Evolutionary conservation across 1,284 basidiomycete species (phyloP), one percentile per base, ranked within the genome.

Genomic region (Ceratobasidium sp.): DNA sequence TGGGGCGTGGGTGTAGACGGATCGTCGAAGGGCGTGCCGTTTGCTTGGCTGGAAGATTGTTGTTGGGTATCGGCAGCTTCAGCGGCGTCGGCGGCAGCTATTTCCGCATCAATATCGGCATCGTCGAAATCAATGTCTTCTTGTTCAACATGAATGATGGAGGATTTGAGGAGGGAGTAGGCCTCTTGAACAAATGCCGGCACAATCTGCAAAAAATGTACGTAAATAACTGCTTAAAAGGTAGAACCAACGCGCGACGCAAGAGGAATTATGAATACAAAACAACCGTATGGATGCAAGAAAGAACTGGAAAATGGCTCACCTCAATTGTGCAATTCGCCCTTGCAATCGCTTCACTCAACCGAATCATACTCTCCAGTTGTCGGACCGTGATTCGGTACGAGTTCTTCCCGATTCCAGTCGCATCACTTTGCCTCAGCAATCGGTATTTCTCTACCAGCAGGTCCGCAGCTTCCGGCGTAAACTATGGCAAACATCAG

Each of bases 121-220:
- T 97, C 95, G 78, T 98, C 97, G 78, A 99, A 94, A 79, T 96
- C 94, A 78, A 99, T 92, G 78, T 99, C 97, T 79, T 99, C 97
- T 81, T 98, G 96, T 80, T 99, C 97, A 75, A 99, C 97, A 78
- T 99, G 97, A 78, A 99, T 98, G 82, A 99, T 99, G 1, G 96
- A 98, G 80, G 98, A 96, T 43, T 93, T 89, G 26, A 99, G 85
- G 14, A 99, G 89, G 32, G 89, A 90, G 82, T 94, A 98, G 1
- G 97, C 97, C 82, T 99, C 97, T 34, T 94, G 89, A 18, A 99
- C 97, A 79, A 97, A 98, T 0, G 87, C 90, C 0, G 96, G 96
- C 0, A 88, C 92, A 76, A 98, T 97, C 91, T 94, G 76, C 3
- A n/a, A 36, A 5, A n/a, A 59, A 28, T 43, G 60, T 58, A 12